phyloP scores from a whole-genome alignment of 306 rosid species.

The Sechiopsis laciniata region DNA sequence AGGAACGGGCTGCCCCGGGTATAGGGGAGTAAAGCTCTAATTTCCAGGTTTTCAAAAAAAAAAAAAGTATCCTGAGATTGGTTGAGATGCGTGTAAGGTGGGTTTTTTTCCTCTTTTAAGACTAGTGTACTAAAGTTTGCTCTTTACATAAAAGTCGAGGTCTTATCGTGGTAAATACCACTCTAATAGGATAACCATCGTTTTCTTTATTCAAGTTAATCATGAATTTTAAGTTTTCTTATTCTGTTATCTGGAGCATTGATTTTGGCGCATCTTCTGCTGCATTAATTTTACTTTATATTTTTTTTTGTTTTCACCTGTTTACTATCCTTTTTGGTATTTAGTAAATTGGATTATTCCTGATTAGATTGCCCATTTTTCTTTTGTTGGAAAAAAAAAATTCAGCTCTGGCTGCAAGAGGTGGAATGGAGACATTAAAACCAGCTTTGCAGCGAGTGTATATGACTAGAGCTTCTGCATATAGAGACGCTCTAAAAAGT shows the following conservation, averaged over 20 bases:
- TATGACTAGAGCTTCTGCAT: slow-evolving; percentile 88
- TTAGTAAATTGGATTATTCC: slow-evolving; percentile 6
- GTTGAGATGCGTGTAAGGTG: no score
- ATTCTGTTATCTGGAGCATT: neutral
- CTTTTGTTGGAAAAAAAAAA: slow-evolving; percentile 24
- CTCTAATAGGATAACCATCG: neutral
- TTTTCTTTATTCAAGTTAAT: neutral
- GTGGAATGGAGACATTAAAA: slow-evolving; percentile 60
- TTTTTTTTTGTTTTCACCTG: neutral
- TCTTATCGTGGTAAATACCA: neutral
- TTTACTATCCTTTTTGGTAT: neutral
- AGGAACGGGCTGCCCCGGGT: no score
- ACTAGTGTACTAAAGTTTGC: neutral
- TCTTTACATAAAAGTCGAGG: neutral
- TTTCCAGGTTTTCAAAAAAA: no score
- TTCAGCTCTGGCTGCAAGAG: slow-evolving; percentile 76
- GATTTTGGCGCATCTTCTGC: slow-evolving; percentile 1
- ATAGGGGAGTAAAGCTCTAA: no score
- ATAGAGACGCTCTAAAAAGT: slow-evolving; percentile 78
- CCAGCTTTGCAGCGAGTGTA: slow-evolving; percentile 80
- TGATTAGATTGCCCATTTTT: slow-evolving; percentile 12
- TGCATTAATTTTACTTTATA: neutral
- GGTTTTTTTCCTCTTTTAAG: no score
- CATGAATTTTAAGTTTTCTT: neutral
- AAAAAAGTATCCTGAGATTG: no score